phyloP scores from a whole-genome alignment of 805 yeast genomes.

The Ogataea trehalophila region DNA sequence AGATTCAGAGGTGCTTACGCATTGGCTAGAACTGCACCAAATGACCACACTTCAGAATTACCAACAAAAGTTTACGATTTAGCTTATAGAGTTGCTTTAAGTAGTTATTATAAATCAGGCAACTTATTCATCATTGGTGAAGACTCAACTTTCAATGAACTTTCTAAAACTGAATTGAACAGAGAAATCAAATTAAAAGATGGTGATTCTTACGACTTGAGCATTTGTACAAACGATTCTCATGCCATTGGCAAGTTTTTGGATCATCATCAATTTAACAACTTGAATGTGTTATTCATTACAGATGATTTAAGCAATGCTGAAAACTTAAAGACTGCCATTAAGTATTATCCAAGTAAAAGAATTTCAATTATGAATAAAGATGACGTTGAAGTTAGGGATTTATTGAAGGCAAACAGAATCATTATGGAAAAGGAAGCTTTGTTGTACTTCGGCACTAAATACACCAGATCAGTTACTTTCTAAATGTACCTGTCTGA shows the following conservation, averaged over 20 bases:
- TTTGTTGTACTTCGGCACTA: conserved; percentile 51
- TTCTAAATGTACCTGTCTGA: neutral
- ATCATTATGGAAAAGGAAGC: conserved; percentile 70
- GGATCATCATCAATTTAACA: conserved; percentile 42
- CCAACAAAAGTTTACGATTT: conserved; percentile 67
- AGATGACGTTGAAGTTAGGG: conserved; percentile 80
- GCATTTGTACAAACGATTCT: conserved; percentile 26
- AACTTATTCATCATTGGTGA: conserved; percentile 66
- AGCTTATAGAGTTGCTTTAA: conserved; percentile 79
- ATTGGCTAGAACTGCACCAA: conserved; percentile 84
- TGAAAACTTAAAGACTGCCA: conserved; percentile 56
- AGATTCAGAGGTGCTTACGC: conserved; percentile 89
- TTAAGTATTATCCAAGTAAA: conserved; percentile 42
- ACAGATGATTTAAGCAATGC: conserved; percentile 41
- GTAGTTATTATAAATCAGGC: conserved; percentile 75
- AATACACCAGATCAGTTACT: conserved; percentile 18
- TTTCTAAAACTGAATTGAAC: conserved; percentile 6
- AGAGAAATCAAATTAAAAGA: conserved; percentile 9
- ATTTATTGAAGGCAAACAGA: conserved; percentile 72
- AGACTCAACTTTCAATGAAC: conserved; percentile 14
- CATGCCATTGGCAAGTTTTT: conserved; percentile 34
- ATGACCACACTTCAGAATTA: conserved; percentile 76
- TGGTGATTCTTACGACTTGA: conserved; percentile 26
- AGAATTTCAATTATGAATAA: conserved; percentile 63
- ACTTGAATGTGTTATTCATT: conserved; percentile 61